These are phyloP conservation scores for Kazachstania martiniae DNA, from an alignment of 805 yeast species.

Conservation along the genomic window DNA sequence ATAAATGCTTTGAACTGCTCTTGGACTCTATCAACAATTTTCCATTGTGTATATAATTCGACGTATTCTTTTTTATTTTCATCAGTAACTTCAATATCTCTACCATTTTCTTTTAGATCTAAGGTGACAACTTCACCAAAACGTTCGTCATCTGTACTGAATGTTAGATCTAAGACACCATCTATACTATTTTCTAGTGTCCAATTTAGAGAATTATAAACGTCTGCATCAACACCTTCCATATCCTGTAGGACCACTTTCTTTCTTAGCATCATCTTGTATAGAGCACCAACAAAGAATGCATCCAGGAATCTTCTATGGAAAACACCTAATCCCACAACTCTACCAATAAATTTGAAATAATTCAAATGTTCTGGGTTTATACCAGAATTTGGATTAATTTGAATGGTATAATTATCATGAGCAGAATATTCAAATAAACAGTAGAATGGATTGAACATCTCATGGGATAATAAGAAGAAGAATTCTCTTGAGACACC, in stretches of 20 bases:
- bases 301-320: constrained; percentile 97
- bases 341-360: constrained; percentile 96
- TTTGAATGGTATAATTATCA: constrained; percentile 95
- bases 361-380: constrained; percentile 97
- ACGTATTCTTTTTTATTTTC: constrained; percentile 93
- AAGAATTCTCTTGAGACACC: constrained; percentile 98
- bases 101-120: constrained; percentile 84
- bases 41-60: constrained; percentile 92
- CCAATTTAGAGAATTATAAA: constrained; percentile 92
- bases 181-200: constrained; percentile 90
- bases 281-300: constrained; percentile 94
- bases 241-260: constrained; percentile 91
- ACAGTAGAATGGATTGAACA: constrained; percentile 98
- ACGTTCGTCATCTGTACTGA: constrained; percentile 82
- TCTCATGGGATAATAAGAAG: constrained; percentile 92
- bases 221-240: constrained; percentile 98
- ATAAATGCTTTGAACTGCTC: constrained; percentile 94
- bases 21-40: constrained; percentile 82
- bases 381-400: constrained; percentile 92
- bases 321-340: constrained; percentile 96
- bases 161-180: constrained; percentile 76
- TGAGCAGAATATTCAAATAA: constrained; percentile 95
- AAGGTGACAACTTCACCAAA: constrained; percentile 87
- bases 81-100: constrained; percentile 82
- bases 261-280: constrained; percentile 93